Conservation (phyloP, 2,329 filamentous ascomycete genomes). For the Colletotrichum sidae region DNA sequence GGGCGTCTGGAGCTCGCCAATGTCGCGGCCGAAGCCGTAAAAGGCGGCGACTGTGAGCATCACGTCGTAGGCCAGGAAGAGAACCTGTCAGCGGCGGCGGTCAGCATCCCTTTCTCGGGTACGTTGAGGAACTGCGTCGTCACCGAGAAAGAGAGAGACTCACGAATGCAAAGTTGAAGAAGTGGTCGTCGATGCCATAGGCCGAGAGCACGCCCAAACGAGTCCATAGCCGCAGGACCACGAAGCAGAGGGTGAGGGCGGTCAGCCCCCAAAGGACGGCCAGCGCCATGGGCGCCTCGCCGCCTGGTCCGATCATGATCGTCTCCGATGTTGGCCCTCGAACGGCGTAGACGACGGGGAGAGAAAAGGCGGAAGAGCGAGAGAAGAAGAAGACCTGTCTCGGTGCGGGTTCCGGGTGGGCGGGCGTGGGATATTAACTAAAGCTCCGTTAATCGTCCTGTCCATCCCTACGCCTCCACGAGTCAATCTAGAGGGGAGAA, state of each 20-base stretch:
- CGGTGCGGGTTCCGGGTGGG: constrained; percentile 5
- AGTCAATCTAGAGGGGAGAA: constrained; percentile 13
- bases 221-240: constrained; percentile 51
- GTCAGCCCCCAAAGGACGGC: constrained; percentile 45
- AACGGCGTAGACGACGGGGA: constrained; percentile 1
- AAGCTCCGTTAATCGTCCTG: constrained; percentile 22
- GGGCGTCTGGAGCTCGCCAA: constrained; percentile 11
- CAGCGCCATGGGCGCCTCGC: constrained; percentile 35
- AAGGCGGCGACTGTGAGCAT: constrained; percentile 30
- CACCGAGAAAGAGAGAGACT: constrained; percentile 1
- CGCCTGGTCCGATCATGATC: constrained; percentile 36
- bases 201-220: constrained; percentile 39
- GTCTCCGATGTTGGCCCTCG: constrained; percentile 10
- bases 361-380: background rate
- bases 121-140: too few relatives aligned
- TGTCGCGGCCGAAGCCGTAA: constrained; percentile 34
- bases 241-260: constrained; percentile 43
- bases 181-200: constrained; percentile 35
- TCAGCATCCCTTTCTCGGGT: background rate
- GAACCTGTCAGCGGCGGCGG: constrained; percentile 4
- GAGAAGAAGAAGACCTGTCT: background rate
- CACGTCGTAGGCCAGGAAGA: constrained; percentile 33
- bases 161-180: constrained; percentile 34
- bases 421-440: constrained; percentile 13
- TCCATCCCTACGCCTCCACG: constrained; percentile 12